A percentile compares a stretch with the other conserved stretches of the same genome.
phyloP scores from a whole-genome alignment of 352 stramenopile genomes.

The Phytophthora multivora region DNA sequence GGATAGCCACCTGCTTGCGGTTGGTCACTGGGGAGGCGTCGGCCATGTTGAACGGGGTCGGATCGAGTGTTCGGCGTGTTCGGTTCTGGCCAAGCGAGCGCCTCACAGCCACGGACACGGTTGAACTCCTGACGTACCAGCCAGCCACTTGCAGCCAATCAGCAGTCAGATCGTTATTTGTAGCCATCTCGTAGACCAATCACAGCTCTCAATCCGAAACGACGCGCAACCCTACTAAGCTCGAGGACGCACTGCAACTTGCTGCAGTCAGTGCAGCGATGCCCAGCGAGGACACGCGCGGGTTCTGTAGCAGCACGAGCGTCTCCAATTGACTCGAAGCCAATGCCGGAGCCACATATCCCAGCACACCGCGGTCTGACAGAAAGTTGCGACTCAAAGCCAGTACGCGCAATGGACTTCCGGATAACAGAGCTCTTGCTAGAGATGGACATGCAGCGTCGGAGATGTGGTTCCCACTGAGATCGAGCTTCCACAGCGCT shows the following conservation, averaged over 20 bases:
- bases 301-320: conserved; percentile 55
- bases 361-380: conserved; percentile 60
- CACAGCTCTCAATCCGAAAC: conserved; percentile 19
- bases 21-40: conserved; percentile 83
- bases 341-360: conserved; percentile 52
- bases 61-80: conserved; percentile 28
- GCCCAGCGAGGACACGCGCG: conserved; percentile 42
- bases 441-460: conserved; percentile 55
- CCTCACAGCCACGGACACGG: conserved; percentile 3
- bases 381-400: conserved; percentile 57
- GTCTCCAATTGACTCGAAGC: conserved; percentile 47
- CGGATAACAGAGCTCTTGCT: conserved; percentile 35
- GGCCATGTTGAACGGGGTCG: conserved; percentile 49
- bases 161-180: conserved; percentile 5
- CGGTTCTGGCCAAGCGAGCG: conserved; percentile 28
- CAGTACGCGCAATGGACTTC: conserved; percentile 46
- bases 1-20: conserved; percentile 97
- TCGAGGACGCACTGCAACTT: not conserved
- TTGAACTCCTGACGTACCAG: conserved; percentile 1
- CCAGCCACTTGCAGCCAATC: conserved; percentile 33
- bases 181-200: conserved; percentile 40
- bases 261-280: conserved; percentile 25
- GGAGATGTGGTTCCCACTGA: conserved; percentile 69
- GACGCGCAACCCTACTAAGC: conserved; percentile 22
- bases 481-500: conserved; percentile 73